A percentile compares a stretch with the other conserved stretches of the same genome.
phyloP scores from a whole-genome alignment of 2,329 filamentous ascomycete species.

The Penicillium sp. region DNA sequence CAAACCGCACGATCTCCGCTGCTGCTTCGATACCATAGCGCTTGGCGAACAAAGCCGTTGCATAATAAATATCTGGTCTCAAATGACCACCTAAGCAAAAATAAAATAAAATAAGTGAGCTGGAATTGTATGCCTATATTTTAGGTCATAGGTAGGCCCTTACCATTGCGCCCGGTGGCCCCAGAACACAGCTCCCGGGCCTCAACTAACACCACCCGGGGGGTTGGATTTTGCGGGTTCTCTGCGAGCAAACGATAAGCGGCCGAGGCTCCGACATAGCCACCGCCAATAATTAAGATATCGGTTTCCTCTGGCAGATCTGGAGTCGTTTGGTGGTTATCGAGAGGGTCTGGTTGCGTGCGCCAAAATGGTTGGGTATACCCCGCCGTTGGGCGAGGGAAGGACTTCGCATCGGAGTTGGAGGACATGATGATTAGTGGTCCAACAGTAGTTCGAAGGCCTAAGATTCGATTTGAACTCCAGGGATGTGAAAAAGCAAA shows the following conservation, averaged over 20 bases:
- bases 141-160: not conserved
- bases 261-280: conserved; percentile 46
- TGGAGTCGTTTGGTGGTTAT: conserved; percentile 5
- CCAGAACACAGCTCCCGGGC: conserved; percentile 43
- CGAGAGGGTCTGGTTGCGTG: conserved; percentile 1
- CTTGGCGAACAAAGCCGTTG: conserved; percentile 34
- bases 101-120: not conserved
- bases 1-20: conserved; percentile 41
- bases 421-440: not conserved
- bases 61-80: conserved; percentile 43
- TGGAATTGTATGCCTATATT: not conserved
- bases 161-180: conserved; percentile 46
- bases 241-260: conserved; percentile 42
- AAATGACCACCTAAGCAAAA: conserved; percentile 37
- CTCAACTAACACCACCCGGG: conserved; percentile 39
- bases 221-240: conserved; percentile 11
- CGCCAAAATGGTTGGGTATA: conserved; percentile 11
- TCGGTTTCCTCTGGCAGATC: conserved; percentile 41
- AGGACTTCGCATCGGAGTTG: not conserved
- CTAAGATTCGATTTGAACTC: not conserved
- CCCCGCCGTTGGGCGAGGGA: conserved; percentile 5
- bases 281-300: conserved; percentile 49
- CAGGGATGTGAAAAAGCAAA: not conserved
- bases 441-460: not conserved
- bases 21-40: conserved; percentile 37